A percentile compares a stretch with the other conserved stretches of the same genome.
These are phyloP conservation scores for Coniella lustricola DNA, from an alignment of 2,329 filamentous ascomycete species.

Conservation along the genomic window DNA sequence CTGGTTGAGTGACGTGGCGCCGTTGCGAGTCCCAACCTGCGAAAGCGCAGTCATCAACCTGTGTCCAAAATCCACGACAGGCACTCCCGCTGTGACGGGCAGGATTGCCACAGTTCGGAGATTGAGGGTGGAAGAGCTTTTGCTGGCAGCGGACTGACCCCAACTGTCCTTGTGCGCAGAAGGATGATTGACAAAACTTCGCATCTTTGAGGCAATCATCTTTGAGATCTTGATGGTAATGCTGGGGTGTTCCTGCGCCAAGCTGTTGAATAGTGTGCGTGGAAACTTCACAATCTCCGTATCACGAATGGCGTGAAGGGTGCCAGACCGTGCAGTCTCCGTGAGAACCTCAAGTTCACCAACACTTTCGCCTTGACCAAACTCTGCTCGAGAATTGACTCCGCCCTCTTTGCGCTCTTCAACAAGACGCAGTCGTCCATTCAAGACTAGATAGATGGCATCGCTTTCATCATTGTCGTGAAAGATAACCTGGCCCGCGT, in stretches of 20 bases:
- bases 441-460: slow-evolving; percentile 95
- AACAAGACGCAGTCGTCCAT: slow-evolving; percentile 80
- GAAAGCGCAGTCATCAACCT: slow-evolving; percentile 78
- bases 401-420: slow-evolving; percentile 74
- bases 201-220: slow-evolving; percentile 93
- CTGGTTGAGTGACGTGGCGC: slow-evolving; percentile 88
- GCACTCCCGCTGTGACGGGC: slow-evolving; percentile 84
- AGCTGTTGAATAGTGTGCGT: slow-evolving; percentile 91
- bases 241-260: slow-evolving; percentile 92
- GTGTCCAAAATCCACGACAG: slow-evolving; percentile 91
- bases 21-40: slow-evolving; percentile 83
- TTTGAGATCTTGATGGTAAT: slow-evolving; percentile 99
- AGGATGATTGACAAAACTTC: slow-evolving; percentile 77
- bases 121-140: slow-evolving; percentile 80
- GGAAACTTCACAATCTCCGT: slow-evolving; percentile 96
- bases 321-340: slow-evolving; percentile 83
- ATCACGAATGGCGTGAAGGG: slow-evolving; percentile 90
- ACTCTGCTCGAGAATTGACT: slow-evolving; percentile 83
- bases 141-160: slow-evolving; percentile 52
- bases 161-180: slow-evolving; percentile 57
- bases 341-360: slow-evolving; percentile 96
- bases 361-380: slow-evolving; percentile 94
- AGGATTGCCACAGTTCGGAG: slow-evolving; percentile 87
- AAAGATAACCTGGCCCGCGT: slow-evolving; percentile 89
- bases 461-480: slow-evolving; percentile 93